Percentiles rank a stretch among this genome's conserved stretches.
Conservation (phyloP, 1,284 basidiomycete species). For the Cutaneotrichosporon dermatis region DNA sequence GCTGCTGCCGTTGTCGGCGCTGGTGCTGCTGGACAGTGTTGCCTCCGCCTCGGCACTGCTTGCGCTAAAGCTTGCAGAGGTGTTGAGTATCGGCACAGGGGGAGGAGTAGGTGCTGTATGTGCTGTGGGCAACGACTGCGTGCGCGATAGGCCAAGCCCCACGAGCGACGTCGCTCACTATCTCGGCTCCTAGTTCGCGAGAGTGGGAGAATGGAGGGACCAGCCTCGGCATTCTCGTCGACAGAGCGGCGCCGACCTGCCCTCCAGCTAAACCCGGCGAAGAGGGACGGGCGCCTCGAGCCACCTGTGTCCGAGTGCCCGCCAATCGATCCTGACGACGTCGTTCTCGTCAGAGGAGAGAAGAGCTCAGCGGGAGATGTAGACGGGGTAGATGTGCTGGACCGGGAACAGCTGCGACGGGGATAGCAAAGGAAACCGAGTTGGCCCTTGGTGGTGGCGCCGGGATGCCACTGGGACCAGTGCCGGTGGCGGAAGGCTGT, state of each 20-base stretch:
- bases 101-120: neutral
- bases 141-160: neutral
- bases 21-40: neutral
- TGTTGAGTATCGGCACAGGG: neutral
- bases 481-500: neutral
- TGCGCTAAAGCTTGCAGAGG: too few species aligned
- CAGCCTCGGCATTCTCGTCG: neutral
- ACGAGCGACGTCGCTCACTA: neutral
- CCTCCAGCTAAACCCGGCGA: neutral
- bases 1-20: neutral
- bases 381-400: neutral
- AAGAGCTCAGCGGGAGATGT: neutral
- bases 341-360: neutral
- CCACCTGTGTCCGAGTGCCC: neutral
- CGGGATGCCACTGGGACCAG: neutral
- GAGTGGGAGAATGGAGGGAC: neutral
- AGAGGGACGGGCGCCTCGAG: neutral
- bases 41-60: neutral
- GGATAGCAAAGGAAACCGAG: neutral
- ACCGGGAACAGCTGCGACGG: neutral
- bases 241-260: neutral
- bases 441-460: neutral
- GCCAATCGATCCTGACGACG: neutral
- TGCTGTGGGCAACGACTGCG: too few species aligned
- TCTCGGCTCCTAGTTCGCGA: neutral